These are phyloP conservation scores for Galerina sulciceps DNA, from an alignment of 768 basidiomycete genomes.

Conservation along the genomic window DNA sequence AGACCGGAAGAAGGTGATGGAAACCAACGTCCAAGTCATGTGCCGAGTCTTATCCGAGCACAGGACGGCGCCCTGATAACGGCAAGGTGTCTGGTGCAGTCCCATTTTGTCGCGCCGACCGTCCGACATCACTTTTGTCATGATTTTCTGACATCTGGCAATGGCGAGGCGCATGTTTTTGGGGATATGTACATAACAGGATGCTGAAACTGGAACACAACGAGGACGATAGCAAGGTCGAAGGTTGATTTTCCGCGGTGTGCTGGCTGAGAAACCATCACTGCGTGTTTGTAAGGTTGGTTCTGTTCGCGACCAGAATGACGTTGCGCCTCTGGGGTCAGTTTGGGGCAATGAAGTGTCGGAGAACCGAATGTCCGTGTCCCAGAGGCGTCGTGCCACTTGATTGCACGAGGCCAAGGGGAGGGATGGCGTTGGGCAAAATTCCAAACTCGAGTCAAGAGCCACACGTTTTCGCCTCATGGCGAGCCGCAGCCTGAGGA, in stretches of 20 bases:
- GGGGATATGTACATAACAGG: conserved; percentile 2
- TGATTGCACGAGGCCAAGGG: conserved; percentile 26
- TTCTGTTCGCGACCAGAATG: neutral
- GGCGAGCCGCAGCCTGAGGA: conserved; percentile 19
- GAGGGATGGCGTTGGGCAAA: conserved; percentile 14
- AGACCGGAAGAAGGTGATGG: neutral
- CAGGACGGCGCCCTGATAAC: conserved; percentile 7
- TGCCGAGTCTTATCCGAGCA: conserved; percentile 6
- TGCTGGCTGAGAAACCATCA: neutral
- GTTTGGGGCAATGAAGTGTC: conserved; percentile 1
- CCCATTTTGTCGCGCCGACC: conserved; percentile 10
- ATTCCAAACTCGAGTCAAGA: conserved; percentile 18
- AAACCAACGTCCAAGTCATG: neutral
- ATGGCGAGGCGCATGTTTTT: conserved; percentile 4
- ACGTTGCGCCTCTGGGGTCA: conserved; percentile 5
- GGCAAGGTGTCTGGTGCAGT: neutral
- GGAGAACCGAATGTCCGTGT: conserved; percentile 9
- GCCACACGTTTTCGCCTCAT: conserved; percentile 41
- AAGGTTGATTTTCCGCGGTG: neutral
- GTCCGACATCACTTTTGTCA: conserved; percentile 14
- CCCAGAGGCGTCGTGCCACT: conserved; percentile 8
- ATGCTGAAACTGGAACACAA: conserved; percentile 1
- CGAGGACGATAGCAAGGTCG: neutral
- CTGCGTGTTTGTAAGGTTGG: neutral
- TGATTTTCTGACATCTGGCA: conserved; percentile 3